A percentile compares a stretch with the other conserved stretches of the same genome.
Conservation (phyloP, 164 flowering plant species). For the Berberis vulgaris region DNA sequence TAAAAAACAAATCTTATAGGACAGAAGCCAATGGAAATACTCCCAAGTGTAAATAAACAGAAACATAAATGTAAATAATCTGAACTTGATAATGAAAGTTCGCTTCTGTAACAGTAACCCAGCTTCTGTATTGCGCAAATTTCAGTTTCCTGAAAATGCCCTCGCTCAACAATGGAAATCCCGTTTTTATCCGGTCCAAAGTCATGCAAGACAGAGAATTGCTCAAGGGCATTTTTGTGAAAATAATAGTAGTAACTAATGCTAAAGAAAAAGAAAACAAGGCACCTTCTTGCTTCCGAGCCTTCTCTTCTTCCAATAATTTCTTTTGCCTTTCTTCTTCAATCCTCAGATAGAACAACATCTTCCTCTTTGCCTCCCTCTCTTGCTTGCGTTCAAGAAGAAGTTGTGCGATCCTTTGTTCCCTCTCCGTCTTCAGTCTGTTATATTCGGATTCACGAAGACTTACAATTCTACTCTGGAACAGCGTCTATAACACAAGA, state of each 20-base stretch:
- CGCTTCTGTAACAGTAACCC: no score
- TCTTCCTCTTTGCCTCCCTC: constrained; percentile 58
- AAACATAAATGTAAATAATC: not conserved
- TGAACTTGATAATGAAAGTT: no score
- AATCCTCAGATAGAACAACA: constrained; percentile 36
- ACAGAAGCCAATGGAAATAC: not conserved
- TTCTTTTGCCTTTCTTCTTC: constrained; percentile 69
- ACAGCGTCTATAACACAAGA: constrained; percentile 33
- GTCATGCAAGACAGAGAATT: not conserved
- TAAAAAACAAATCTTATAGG: not conserved
- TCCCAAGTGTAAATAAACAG: not conserved
- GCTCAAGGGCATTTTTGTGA: no score
- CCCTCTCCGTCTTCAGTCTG: constrained; percentile 50
- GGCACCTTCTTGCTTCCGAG: constrained; percentile 74
- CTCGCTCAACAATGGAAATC: not conserved
- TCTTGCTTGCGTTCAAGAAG: constrained; percentile 38
- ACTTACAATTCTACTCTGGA: constrained; percentile 47
- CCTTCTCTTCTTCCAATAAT: constrained; percentile 73
- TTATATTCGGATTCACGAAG: constrained; percentile 55
- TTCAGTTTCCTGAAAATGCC: not conserved
- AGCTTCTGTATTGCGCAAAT: not conserved
- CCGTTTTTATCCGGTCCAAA: not conserved
- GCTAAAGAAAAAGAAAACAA: not conserved
- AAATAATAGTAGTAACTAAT: not conserved
- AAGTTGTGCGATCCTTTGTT: constrained; percentile 44